phyloP scores from a whole-genome alignment of 139 green algal species.

The Coccomyxa sp. region DNA sequence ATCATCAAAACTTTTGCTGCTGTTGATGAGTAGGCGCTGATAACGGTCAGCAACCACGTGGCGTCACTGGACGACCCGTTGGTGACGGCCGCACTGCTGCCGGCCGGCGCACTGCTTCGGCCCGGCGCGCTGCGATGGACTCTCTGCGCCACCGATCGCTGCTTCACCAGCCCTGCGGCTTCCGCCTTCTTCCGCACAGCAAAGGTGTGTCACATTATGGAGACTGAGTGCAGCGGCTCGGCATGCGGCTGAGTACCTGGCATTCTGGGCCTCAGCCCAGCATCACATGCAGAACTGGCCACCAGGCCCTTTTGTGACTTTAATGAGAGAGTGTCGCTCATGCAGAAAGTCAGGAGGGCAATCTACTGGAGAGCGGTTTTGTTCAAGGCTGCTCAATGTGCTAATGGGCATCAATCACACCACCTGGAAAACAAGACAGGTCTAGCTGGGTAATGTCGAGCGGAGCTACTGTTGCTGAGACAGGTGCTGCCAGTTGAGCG shows the following conservation, averaged over 20 bases:
- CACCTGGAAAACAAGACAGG: neutral
- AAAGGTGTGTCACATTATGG: conserved; percentile 37
- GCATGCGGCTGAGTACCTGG: neutral
- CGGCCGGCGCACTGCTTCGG: conserved; percentile 33
- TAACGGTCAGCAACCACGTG: conserved; percentile 89
- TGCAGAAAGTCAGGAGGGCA: neutral
- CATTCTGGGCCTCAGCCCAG: neutral
- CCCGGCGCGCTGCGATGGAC: conserved; percentile 67
- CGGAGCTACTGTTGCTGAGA: neutral
- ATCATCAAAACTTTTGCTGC: neutral
- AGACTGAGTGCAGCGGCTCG: neutral
- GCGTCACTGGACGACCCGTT: conserved; percentile 84
- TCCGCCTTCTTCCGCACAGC: conserved; percentile 71
- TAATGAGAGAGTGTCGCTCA: neutral
- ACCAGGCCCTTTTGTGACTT: neutral
- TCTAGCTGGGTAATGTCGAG: neutral
- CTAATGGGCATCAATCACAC: neutral
- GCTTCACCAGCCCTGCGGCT: conserved; percentile 67
- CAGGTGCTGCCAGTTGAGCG: conserved; percentile 81
- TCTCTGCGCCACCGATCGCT: conserved; percentile 86
- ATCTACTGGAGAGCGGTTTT: too few species aligned
- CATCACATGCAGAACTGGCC: neutral
- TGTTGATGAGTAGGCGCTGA: conserved; percentile 42
- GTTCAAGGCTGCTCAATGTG: too few species aligned
- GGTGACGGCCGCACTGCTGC: conserved; percentile 67